A percentile compares a stretch with the other conserved stretches of the same genome.
phyloP scores from a whole-genome alignment of 2,329 filamentous ascomycete genomes.

The Microcera coccophila region DNA sequence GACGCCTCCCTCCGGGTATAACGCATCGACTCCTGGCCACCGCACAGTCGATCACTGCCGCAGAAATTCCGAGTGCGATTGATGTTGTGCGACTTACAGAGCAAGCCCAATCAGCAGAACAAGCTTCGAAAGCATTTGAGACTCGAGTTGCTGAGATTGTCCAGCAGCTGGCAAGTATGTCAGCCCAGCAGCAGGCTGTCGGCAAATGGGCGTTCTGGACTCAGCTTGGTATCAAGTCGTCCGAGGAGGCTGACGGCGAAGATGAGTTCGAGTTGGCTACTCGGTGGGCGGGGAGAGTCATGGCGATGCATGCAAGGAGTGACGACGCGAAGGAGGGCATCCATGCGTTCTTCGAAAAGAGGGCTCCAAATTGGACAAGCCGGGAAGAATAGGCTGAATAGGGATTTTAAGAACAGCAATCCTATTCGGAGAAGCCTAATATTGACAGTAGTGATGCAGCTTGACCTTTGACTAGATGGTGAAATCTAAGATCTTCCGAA shows the following conservation, averaged over 20 bases:
- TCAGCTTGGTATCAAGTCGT: slow-evolving; percentile 11
- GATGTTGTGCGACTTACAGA: slow-evolving; percentile 11
- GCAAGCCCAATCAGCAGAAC: background rate
- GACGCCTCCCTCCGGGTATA: slow-evolving; percentile 10
- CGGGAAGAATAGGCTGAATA: too few relatives aligned
- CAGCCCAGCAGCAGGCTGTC: slow-evolving; percentile 18
- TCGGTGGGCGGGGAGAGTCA: slow-evolving; percentile 20
- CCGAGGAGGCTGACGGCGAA: slow-evolving; percentile 2
- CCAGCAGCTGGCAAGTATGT: slow-evolving; percentile 6
- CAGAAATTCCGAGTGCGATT: slow-evolving; percentile 13
- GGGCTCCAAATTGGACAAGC: slow-evolving; percentile 14
- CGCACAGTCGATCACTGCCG: slow-evolving; percentile 13
- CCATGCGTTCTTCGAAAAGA: slow-evolving; percentile 19
- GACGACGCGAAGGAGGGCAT: slow-evolving; percentile 22
- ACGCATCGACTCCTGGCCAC: slow-evolving; percentile 20
- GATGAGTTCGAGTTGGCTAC: slow-evolving; percentile 21
- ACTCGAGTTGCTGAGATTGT: slow-evolving; percentile 9
- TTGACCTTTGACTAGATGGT: too few relatives aligned
- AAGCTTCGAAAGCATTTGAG: slow-evolving; percentile 8
- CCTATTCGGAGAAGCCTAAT: too few relatives aligned
- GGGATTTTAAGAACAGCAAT: too few relatives aligned
- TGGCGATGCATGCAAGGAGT: slow-evolving; percentile 24
- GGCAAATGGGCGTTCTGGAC: slow-evolving; percentile 26
- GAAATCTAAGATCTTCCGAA: too few relatives aligned
- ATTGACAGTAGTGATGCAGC: too few relatives aligned